Conservation (phyloP, 495 filamentous ascomycete species). For the Tuber microsphaerosporum region DNA sequence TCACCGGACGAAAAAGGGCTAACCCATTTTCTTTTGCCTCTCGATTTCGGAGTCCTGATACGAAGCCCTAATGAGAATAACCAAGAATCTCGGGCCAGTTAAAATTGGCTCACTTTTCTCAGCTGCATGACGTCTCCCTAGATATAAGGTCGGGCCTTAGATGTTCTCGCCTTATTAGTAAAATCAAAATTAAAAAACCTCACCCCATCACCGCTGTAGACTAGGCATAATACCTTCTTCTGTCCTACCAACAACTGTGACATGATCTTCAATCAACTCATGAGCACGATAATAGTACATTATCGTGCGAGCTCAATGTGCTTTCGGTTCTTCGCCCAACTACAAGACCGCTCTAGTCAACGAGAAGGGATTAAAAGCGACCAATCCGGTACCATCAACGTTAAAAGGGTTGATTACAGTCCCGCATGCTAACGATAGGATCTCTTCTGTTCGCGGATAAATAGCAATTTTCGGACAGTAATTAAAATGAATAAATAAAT, state of each 20-base stretch:
- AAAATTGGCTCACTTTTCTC: neutral
- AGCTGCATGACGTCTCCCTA: neutral
- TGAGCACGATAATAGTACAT: slow-evolving; percentile 9
- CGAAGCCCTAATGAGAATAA: neutral
- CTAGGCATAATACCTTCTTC: slow-evolving; percentile 11
- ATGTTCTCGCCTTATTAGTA: slow-evolving; percentile 4
- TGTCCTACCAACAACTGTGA: slow-evolving; percentile 3
- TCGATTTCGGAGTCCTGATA: neutral
- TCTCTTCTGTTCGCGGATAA: slow-evolving; percentile 26
- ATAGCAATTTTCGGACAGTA: slow-evolving; percentile 11
- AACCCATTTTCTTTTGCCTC: too few relatives aligned
- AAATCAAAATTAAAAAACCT: neutral
- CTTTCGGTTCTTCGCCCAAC: slow-evolving; percentile 12
- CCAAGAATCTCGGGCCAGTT: neutral
- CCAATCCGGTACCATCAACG: slow-evolving; percentile 12
- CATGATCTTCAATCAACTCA: slow-evolving; percentile 2
- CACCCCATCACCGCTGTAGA: neutral
- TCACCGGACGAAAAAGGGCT: slow-evolving; percentile 15
- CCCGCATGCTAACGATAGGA: slow-evolving; percentile 29
- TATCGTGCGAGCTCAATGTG: slow-evolving; percentile 13
- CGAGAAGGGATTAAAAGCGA: slow-evolving; percentile 3
- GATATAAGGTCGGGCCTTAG: slow-evolving; percentile 5
- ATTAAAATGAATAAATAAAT: neutral
- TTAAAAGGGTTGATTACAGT: slow-evolving; percentile 30
- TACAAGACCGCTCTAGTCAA: slow-evolving; percentile 5